Evolutionary conservation across 495 filamentous ascomycete species (phyloP).

Genomic region (Aspergillus sclerotioniger): DNA sequence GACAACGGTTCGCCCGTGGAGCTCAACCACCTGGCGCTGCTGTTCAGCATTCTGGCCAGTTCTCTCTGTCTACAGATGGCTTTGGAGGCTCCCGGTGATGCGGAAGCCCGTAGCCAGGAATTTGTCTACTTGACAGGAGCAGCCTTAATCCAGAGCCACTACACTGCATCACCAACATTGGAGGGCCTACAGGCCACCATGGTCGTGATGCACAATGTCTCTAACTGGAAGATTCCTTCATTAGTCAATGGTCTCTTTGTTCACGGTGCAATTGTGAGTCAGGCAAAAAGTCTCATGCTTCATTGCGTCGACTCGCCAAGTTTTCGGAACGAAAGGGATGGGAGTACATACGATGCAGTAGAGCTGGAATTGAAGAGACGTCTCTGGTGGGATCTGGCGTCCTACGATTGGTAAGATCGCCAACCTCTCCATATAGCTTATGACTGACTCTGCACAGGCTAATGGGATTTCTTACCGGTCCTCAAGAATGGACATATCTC

Average conservation of each 20-base stretch:
- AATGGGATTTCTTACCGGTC: slow-evolving; percentile 40
- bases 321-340: slow-evolving; percentile 14
- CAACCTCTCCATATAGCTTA: neutral
- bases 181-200: slow-evolving; percentile 48
- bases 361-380: slow-evolving; percentile 39
- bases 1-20: slow-evolving; percentile 16
- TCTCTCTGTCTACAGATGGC: slow-evolving; percentile 35
- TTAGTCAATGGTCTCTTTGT: slow-evolving; percentile 34
- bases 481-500: slow-evolving; percentile 49
- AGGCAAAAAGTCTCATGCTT: slow-evolving; percentile 45
- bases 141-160: slow-evolving; percentile 36
- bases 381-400: slow-evolving; percentile 47
- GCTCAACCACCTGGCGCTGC: slow-evolving; percentile 31
- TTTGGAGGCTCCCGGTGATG: slow-evolving; percentile 24
- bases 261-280: slow-evolving; percentile 30
- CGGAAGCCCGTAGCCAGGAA: slow-evolving; percentile 29
- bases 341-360: slow-evolving; percentile 18
- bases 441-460: slow-evolving; percentile 23
- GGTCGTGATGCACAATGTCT: slow-evolving; percentile 35
- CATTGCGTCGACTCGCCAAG: slow-evolving; percentile 38
- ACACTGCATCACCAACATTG: slow-evolving; percentile 35
- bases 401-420: slow-evolving; percentile 44
- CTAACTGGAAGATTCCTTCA: slow-evolving; percentile 24
- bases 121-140: slow-evolving; percentile 32
- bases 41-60: slow-evolving; percentile 40